Evolutionary conservation across 345 rosid genomes (phyloP), one percentile per base, ranked within the genome.

Genomic region (Geranium rotundifolium): DNA sequence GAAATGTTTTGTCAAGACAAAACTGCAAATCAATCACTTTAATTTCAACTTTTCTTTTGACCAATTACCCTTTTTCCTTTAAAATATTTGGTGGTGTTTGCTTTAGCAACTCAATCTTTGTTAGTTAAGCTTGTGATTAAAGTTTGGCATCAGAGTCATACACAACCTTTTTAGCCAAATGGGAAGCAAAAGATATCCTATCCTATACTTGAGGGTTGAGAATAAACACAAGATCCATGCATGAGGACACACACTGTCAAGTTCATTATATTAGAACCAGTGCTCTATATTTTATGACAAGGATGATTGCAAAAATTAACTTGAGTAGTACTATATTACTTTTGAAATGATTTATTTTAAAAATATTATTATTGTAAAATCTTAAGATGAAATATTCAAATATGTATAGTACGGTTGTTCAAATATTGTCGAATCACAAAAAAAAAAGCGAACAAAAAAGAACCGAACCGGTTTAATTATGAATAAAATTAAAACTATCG

Each of bases 161-260:
- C 63, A 57, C 79, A 23, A 23, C 27, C 27, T 23, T 23, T 75
- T 82, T 80, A 68, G 76, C 75, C 19, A 57, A 73, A 65, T 72
- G 80, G 74, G 71, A 75, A 77, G 71, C 76, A 75, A 79, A 79
- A 72, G 73, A 74, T 46, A 23, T n/a, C n/a, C 68, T 67, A 72
- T 69, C 71, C 80, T 69, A 75, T 72, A 57, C 72, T 71, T 75
- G 67, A 76, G 66, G 70, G 56, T 23, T 37, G 69, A 62, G 59
- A 72, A 67, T 8, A 59, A 62, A 31, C 41, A 34, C 57, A 19
- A 60, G 54, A 54, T 19, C 41, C 46, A 66, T 29, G 16, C 2
- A 34, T 34, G 6, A 34, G 41, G 41, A 34, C 41, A 34, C 41
- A 34, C 41, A 4, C 41, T 23, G 27, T 23, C 27, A 23, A 23